Percentiles rank a stretch among this genome's conserved stretches.
Conservation (phyloP, 371 early-diverging fungal species). For the Entomophthora muscae region DNA sequence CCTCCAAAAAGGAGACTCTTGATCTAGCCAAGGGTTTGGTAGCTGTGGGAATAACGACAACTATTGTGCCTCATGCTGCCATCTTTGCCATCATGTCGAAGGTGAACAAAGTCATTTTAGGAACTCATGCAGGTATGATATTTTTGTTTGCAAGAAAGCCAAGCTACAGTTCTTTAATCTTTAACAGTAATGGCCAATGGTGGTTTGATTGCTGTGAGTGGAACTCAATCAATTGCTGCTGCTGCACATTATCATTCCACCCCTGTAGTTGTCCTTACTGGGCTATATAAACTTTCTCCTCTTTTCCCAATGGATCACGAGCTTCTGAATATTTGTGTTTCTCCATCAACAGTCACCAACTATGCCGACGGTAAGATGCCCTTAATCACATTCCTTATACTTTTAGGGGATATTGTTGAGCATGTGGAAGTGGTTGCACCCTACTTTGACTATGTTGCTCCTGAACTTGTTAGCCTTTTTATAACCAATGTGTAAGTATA, state of each 20-base stretch:
- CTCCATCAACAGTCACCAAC: constrained; percentile 62
- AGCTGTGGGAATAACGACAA: constrained; percentile 72
- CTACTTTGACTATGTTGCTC: constrained; percentile 75
- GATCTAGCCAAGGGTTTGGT: constrained; percentile 62
- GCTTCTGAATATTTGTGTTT: constrained; percentile 47
- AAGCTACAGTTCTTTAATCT: constrained; percentile 1
- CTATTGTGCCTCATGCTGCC: constrained; percentile 81
- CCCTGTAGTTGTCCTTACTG: constrained; percentile 73
- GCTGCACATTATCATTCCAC: constrained; percentile 84
- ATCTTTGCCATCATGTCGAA: constrained; percentile 93
- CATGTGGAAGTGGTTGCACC: constrained; percentile 67
- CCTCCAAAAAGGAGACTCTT: constrained; percentile 42
- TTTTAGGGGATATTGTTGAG: constrained; percentile 36
- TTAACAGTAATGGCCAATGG: constrained; percentile 74
- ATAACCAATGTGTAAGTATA: constrained; percentile 70
- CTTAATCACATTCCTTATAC: background rate
- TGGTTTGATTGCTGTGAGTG: constrained; percentile 67
- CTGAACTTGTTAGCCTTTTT: constrained; percentile 72
- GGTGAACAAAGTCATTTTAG: constrained; percentile 91
- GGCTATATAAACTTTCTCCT: constrained; percentile 74
- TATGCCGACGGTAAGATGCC: constrained; percentile 42
- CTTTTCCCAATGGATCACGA: constrained; percentile 75
- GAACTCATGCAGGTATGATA: constrained; percentile 62
- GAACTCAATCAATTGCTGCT: constrained; percentile 65
- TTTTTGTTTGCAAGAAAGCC: too few species aligned